Evolutionary conservation across 306 rosid species (phyloP).

Genomic region (Styphnolobium japonicum): DNA sequence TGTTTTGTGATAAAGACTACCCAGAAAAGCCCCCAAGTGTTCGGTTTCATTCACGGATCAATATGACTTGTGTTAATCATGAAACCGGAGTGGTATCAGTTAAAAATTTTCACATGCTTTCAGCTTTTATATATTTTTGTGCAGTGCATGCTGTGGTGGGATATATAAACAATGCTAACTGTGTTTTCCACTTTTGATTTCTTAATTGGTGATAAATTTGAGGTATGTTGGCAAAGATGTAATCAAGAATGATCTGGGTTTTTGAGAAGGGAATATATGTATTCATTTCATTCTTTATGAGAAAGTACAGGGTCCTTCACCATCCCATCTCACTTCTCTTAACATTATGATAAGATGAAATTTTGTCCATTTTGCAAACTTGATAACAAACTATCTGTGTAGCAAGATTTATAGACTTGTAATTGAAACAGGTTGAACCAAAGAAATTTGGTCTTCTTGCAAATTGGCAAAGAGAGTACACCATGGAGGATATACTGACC

Average conservation of each 20-base stretch:
- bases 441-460: slow-evolving; percentile 93
- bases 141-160: not conserved
- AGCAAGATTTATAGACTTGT: not conserved
- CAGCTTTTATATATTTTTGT: not conserved
- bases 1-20: slow-evolving; percentile 97
- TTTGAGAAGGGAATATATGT: not conserved
- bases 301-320: not conserved
- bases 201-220: not conserved
- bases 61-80: slow-evolving; percentile 97
- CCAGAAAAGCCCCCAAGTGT: slow-evolving; percentile 98
- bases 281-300: not conserved
- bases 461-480: slow-evolving; percentile 97
- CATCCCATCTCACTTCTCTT: not conserved
- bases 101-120: slow-evolving; percentile 21
- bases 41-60: slow-evolving; percentile 96
- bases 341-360: not conserved
- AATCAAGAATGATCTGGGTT: not conserved
- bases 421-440: slow-evolving; percentile 76
- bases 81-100: slow-evolving; percentile 96
- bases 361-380: not conserved
- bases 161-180: not conserved
- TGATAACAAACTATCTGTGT: not conserved
- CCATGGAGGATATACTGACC: slow-evolving; percentile 97
- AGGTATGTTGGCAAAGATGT: not conserved
- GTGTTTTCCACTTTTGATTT: not conserved